A percentile compares a stretch with the other conserved stretches of the same genome.
These are phyloP conservation scores for Zychaea mexicana DNA, from an alignment of 371 early-diverging fungal species.

Conservation along the genomic window DNA sequence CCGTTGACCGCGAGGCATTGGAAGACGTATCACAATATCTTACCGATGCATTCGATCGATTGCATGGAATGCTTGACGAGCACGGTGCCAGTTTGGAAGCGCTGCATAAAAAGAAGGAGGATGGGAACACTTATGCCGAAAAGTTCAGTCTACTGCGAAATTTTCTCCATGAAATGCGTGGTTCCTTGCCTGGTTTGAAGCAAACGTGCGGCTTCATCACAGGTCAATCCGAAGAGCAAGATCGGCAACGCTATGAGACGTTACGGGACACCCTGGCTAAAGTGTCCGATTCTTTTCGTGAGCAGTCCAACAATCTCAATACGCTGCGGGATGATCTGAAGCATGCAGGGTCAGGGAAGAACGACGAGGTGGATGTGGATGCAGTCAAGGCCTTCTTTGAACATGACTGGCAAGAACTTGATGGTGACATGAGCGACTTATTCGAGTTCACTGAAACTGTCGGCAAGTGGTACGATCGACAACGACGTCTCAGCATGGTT, in stretches of 20 bases:
- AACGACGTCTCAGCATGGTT: conserved; percentile 30
- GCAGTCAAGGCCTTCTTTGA: conserved; percentile 20
- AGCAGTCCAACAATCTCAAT: conserved; percentile 19
- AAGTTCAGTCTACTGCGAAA: conserved; percentile 22
- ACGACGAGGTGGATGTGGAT: conserved; percentile 8
- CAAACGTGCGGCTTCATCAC: conserved; percentile 51
- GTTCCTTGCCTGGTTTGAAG: conserved; percentile 37
- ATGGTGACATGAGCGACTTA: conserved; percentile 27
- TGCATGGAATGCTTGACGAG: conserved; percentile 32
- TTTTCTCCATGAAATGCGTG: conserved; percentile 31
- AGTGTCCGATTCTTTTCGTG: conserved; percentile 18
- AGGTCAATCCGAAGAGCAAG: conserved; percentile 46
- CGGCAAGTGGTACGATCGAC: conserved; percentile 42
- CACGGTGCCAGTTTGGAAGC: conserved; percentile 24
- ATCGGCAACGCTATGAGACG: conserved; percentile 28
- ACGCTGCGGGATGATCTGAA: conserved; percentile 22
- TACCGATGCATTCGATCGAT: conserved; percentile 31
- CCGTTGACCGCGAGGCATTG: conserved; percentile 22
- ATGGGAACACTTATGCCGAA: conserved; percentile 39
- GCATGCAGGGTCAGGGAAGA: conserved; percentile 5
- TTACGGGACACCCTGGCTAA: conserved; percentile 18
- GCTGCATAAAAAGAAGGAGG: conserved; percentile 35
- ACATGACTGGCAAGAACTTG: conserved; percentile 33
- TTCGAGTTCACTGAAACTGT: conserved; percentile 28
- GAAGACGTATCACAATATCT: conserved; percentile 29